A percentile compares a stretch with the other conserved stretches of the same genome.
phyloP scores from a whole-genome alignment of 352 stramenopile genomes.

The Phytophthora citricola region DNA sequence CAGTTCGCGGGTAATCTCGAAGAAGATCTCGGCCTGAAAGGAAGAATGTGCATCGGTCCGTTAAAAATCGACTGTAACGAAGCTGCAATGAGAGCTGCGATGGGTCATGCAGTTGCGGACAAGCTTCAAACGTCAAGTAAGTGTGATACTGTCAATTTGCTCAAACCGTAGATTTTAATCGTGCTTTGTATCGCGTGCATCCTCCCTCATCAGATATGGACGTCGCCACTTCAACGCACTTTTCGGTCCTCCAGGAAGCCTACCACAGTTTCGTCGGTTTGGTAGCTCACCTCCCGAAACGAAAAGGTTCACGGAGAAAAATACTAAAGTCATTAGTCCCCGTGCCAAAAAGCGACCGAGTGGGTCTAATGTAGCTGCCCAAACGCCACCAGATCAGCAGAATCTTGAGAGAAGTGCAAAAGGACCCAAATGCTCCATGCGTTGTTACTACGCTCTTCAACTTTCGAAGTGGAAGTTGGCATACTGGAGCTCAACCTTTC shows the following conservation, averaged over 20 bases:
- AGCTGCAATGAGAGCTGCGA: conserved; percentile 39
- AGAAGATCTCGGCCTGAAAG: conserved; percentile 62
- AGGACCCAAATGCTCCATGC: conserved; percentile 61
- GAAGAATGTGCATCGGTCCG: conserved; percentile 60
- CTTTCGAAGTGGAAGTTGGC: conserved; percentile 56
- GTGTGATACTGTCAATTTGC: conserved; percentile 7
- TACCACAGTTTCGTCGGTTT: conserved; percentile 52
- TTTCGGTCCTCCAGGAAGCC: conserved; percentile 59
- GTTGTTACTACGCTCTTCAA: conserved; percentile 58
- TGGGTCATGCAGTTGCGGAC: conserved; percentile 27
- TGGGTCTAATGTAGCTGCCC: conserved; percentile 3
- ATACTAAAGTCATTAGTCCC: conserved; percentile 13
- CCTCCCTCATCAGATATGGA: conserved; percentile 24
- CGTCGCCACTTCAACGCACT: conserved; percentile 48
- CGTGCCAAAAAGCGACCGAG: conserved; percentile 18
- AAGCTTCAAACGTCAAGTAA: conserved; percentile 21
- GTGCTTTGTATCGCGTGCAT: not conserved
- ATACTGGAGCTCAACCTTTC: conserved; percentile 56
- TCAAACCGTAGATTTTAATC: not conserved
- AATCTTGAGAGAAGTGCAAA: conserved; percentile 35
- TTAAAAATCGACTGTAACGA: conserved; percentile 75
- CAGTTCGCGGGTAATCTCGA: conserved; percentile 29
- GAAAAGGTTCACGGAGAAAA: conserved; percentile 11
- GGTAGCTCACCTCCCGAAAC: conserved; percentile 42
- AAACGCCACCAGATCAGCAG: conserved; percentile 12